Evolutionary conservation across 352 stramenopile species (phyloP), one percentile per base, ranked within the genome.

Genomic region (Aphanomyces astaci): DNA sequence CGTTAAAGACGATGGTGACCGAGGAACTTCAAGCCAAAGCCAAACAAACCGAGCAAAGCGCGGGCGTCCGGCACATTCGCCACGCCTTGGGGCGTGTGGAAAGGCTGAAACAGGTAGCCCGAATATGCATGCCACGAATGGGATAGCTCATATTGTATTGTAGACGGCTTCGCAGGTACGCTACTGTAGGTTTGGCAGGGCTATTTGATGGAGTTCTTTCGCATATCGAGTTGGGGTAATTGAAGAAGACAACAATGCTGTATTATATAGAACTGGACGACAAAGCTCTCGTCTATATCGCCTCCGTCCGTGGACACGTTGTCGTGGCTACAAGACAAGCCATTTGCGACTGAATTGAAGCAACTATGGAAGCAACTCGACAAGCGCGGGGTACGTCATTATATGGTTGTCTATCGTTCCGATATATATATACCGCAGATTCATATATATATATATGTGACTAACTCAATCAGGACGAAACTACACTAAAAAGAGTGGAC

Each of bases 201-300:
- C n/a, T n/a, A n/a, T n/a, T n/a, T n/a, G n/a, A n/a, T n/a, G n/a
- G n/a, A n/a, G n/a, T n/a, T n/a, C n/a, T n/a, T n/a, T n/a, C n/a
- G n/a, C n/a, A n/a, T n/a, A n/a, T n/a, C n/a, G n/a, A n/a, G n/a
- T n/a, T n/a, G n/a, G n/a, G n/a, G n/a, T n/a, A n/a, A n/a, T n/a
- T n/a, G n/a, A n/a, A n/a, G n/a, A n/a, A n/a, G n/a, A n/a, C n/a
- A n/a, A n/a, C n/a, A n/a, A n/a, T n/a, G n/a, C n/a, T n/a, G n/a
- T n/a, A n/a, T 49, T 7, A 48, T 15, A 15, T 43, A 43, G 36
- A 43, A 43, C 36, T 15, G 67, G 74, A 90, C 39, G 54, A 77
- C 15, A 79, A 91, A 11, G 78, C 87, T 63, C 73, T 91, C 1
- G 72, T 69, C 3, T 81, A 89, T 51, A 81, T 89, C 36, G 7